Evolutionary conservation across 78 protist species (phyloP).

Genomic region (Dictyostelium firmibasis): DNA sequence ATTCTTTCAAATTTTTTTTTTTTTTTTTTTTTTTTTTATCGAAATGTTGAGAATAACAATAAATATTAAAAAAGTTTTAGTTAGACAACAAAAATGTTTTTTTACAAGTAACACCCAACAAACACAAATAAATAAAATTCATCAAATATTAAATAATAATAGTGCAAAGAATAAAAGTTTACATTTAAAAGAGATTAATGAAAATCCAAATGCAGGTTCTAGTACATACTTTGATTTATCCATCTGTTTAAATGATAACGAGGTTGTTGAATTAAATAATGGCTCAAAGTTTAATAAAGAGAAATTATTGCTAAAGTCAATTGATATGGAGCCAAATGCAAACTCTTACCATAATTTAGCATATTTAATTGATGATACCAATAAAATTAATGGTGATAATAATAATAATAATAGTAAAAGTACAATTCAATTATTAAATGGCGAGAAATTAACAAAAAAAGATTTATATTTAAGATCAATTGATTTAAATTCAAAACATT

Average conservation of each 20-base stretch:
- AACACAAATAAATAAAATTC: not conserved
- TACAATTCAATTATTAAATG: not conserved
- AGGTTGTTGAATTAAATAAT: not conserved
- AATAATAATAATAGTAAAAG: not conserved
- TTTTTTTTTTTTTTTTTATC: not conserved
- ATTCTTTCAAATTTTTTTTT: not conserved
- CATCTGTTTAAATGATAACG: not conserved
- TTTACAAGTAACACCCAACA: not conserved
- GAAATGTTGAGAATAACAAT: not conserved
- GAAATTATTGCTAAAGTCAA: not conserved
- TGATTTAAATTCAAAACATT: not conserved
- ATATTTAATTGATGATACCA: not conserved
- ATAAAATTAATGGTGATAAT: not conserved
- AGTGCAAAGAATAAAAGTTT: not conserved
- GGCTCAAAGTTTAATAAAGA: not conserved
- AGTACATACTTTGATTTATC: not conserved
- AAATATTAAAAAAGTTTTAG: not conserved
- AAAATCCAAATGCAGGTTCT: not conserved
- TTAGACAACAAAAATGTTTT: not conserved
- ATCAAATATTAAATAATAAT: constrained; percentile 1
- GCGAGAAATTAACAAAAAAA: not conserved
- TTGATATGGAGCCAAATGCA: not conserved
- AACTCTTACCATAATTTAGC: not conserved
- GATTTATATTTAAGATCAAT: not conserved
- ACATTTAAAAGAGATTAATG: not conserved